These are phyloP conservation scores for Zygosaccharomyces bailii DNA, from an alignment of 805 yeast species.

Conservation along the genomic window DNA sequence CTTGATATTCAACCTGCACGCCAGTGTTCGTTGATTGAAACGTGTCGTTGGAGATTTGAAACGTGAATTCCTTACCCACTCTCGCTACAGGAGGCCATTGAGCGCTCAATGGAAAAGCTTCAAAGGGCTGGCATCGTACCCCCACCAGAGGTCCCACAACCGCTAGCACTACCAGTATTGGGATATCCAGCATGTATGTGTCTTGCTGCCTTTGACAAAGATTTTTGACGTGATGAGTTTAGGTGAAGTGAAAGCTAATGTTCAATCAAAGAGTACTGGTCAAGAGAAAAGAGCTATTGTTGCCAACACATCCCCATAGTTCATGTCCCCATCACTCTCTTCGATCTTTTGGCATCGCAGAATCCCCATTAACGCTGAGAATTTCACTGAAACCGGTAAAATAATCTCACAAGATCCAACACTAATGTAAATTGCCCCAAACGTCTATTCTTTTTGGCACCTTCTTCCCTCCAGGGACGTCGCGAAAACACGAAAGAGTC, in stretches of 20 bases:
- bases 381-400: conserved; percentile 6
- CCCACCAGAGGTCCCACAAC: conserved; percentile 7
- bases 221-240: background rate
- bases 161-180: conserved; percentile 11
- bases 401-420: conserved; percentile 4
- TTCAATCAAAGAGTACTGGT: background rate
- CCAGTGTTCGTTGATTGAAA: conserved; percentile 47
- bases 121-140: conserved; percentile 26
- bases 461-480: background rate
- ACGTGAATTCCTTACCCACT: conserved; percentile 55
- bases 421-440: conserved; percentile 5
- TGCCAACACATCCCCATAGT: background rate
- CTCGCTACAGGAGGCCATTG: conserved; percentile 90
- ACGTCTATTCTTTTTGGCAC: conserved; percentile 7
- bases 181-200: conserved; percentile 12
- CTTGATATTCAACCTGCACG: conserved; percentile 50
- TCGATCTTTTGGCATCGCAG: conserved; percentile 4
- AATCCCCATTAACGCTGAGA: conserved; percentile 3
- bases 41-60: conserved; percentile 69
- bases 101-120: conserved; percentile 41
- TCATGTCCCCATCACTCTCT: background rate
- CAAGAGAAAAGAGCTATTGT: background rate
- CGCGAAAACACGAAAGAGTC: conserved; percentile 8
- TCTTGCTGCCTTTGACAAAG: background rate
- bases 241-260: background rate